Percentiles rank a stretch among this genome's conserved stretches.
Evolutionary conservation across 148 eudicot species (phyloP).

Genomic region (Talinum fruticosum): DNA sequence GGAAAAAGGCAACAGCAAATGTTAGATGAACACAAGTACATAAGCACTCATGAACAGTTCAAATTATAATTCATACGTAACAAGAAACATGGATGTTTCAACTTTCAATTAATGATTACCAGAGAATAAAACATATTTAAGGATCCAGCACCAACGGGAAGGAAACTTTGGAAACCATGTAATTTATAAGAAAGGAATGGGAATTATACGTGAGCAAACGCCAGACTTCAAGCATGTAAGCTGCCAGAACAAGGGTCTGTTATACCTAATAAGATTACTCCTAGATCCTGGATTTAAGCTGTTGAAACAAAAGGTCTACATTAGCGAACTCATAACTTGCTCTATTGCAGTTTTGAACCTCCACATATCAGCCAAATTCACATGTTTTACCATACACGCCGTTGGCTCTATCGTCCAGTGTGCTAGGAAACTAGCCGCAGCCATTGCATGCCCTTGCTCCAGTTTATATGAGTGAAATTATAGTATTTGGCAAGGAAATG

Average conservation of each 20-base stretch:
- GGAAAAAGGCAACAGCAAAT: constrained; percentile 11
- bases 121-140: not conserved
- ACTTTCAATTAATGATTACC: not conserved
- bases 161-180: not conserved
- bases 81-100: not conserved
- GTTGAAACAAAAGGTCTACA: not conserved
- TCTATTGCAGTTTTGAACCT: not conserved
- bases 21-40: constrained; percentile 7
- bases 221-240: not conserved
- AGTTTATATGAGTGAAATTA: not conserved
- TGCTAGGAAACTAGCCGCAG: not conserved
- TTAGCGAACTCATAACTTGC: not conserved
- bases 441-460: not conserved
- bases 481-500: not conserved
- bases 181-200: not conserved
- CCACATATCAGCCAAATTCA: too few species aligned
- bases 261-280: not conserved
- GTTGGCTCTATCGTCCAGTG: too few species aligned
- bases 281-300: not conserved
- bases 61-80: not conserved
- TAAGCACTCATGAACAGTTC: not conserved
- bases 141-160: not conserved
- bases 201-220: not conserved
- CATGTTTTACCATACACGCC: too few species aligned
- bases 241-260: not conserved